Evolutionary conservation across 2,329 filamentous ascomycete genomes (phyloP).

Genomic region (Leptographium lundbergii): DNA sequence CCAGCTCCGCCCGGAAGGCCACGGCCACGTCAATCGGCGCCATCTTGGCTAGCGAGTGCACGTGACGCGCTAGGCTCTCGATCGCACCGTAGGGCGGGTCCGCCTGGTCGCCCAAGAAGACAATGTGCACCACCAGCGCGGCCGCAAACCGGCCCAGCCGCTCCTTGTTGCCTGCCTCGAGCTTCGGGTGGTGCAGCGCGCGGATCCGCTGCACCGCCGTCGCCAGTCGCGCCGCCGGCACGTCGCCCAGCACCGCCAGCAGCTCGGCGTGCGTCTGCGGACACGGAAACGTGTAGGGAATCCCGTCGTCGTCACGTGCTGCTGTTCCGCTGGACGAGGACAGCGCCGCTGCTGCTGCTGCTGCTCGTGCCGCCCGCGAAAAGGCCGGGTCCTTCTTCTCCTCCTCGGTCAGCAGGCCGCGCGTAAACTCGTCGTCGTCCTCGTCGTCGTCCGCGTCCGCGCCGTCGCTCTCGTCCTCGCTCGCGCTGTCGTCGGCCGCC

Average conservation of each 20-base stretch:
- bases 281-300: constrained; percentile 80
- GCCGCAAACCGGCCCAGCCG: constrained; percentile 59
- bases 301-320: constrained; percentile 41
- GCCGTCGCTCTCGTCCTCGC: constrained; percentile 26
- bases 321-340: no score
- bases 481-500: constrained; percentile 38
- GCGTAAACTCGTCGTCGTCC: constrained; percentile 60
- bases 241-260: constrained; percentile 47
- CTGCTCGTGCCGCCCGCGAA: constrained; percentile 13
- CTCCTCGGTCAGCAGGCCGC: constrained; percentile 49
- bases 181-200: constrained; percentile 80
- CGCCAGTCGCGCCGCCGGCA: constrained; percentile 54
- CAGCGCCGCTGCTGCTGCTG: background rate
- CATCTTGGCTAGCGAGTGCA: constrained; percentile 83
- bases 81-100: constrained; percentile 7
- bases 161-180: constrained; percentile 73
- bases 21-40: constrained; percentile 68
- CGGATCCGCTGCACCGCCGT: constrained; percentile 80
- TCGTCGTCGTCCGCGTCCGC: constrained; percentile 11
- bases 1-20: constrained; percentile 64
- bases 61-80: constrained; percentile 74
- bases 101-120: constrained; percentile 31
- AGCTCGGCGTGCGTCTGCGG: constrained; percentile 68
- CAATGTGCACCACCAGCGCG: constrained; percentile 51
- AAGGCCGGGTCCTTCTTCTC: constrained; percentile 43